Evolutionary conservation across 75 land plant species (phyloP), one percentile per base, ranked within the genome.

Genomic region (Cunninghamia lanceolata): DNA sequence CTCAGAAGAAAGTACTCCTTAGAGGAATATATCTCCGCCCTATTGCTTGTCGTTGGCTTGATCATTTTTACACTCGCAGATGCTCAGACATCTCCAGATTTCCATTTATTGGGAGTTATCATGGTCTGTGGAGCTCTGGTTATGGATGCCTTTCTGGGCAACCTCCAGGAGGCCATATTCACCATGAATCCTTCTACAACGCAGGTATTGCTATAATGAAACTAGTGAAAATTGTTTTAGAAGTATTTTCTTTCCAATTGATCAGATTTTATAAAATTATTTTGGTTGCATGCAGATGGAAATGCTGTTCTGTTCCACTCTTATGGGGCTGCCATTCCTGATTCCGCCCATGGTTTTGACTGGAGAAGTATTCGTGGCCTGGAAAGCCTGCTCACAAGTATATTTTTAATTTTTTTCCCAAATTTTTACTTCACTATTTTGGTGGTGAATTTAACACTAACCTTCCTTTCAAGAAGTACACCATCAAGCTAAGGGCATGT

Each of bases 271-370:
- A 9, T n/a, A 45, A 80, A 8, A 45, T 25, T 21, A 17, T 14
- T 19, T 1, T 76, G 85, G 73, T 7, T 80, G 38, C 46, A 66
- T 87, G 50, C 91, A 97, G 98, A 93, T 92, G 93, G 99, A 98
- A 90, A 98, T 98, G 99, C 90, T 98, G 13, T 98, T 98, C 88
- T 96, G 99, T 85, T 98, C 99, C 0, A 98, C 98, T 2, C 92
- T 89, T 34, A 93, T 96, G 14, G 99, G 99, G 4, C 77, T 98
- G 7, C 99, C 99, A 0, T 90, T 98, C 80, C 88, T 98, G 36
- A 87, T 96, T 42, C 94, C 93, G 15, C 99, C 99, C 14, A 96
- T 98, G 99, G 40, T 98, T 68, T 87, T 96, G 42, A 98, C 99
- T n/a, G 99, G 99, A 28, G 99, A 98, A 86, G 78, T 98, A 68